A percentile compares a stretch with the other conserved stretches of the same genome.
Evolutionary conservation across 1,284 basidiomycete species (phyloP).

Genomic region (Austropuccinia psidii): DNA sequence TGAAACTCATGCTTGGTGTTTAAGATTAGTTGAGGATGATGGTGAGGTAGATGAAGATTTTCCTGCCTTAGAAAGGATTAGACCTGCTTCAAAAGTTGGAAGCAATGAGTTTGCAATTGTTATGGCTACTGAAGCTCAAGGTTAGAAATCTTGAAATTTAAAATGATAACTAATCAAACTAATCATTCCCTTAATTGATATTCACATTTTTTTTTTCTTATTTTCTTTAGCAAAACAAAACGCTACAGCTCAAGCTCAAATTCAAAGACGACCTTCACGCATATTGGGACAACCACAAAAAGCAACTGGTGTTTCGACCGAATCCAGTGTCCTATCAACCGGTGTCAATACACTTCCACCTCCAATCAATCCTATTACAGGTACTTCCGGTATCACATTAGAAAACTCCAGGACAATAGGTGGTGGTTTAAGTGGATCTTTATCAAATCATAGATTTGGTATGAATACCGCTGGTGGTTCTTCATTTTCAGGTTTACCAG

Average conservation of each 20-base stretch:
- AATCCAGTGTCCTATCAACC: neutral
- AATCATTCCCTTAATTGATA: neutral
- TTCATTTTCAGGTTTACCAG: conserved; percentile 35
- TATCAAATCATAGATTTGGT: neutral
- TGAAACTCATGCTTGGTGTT: conserved; percentile 80
- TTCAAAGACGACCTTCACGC: conserved; percentile 31
- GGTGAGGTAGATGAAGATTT: conserved; percentile 99
- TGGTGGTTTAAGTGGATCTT: neutral
- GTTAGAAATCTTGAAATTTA: neutral
- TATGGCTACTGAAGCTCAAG: conserved; percentile 61
- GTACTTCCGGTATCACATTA: conserved; percentile 8
- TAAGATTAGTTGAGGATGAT: conserved; percentile 91
- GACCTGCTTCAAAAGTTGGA: conserved; percentile 78
- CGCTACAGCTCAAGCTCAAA: conserved; percentile 17
- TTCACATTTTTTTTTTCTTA: neutral
- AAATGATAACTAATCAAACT: neutral
- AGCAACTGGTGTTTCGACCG: neutral
- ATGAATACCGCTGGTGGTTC: conserved; percentile 31
- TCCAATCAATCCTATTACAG: conserved; percentile 9
- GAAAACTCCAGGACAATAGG: neutral
- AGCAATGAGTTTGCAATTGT: conserved; percentile 84
- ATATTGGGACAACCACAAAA: conserved; percentile 8
- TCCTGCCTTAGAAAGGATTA: conserved; percentile 86
- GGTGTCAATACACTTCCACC: neutral
- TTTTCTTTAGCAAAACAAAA: conserved; percentile 27